Evolutionary conservation across 2,329 filamentous ascomycete species (phyloP).

Genomic region (Leptographium lundbergii): DNA sequence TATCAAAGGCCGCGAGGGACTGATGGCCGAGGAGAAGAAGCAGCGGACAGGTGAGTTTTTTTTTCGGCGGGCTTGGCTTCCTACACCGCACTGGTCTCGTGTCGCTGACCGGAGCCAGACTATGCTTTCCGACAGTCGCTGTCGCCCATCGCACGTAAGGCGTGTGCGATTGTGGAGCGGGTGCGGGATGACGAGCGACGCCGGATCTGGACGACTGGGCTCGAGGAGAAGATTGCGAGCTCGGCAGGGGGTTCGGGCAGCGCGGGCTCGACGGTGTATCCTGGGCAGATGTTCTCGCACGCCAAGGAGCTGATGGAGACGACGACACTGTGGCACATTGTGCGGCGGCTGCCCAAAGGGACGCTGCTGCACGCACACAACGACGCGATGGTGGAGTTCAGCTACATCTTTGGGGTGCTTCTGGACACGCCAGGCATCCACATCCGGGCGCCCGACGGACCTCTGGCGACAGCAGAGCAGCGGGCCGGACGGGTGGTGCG

Average conservation of each 20-base stretch:
- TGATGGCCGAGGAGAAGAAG: slow-evolving; percentile 71
- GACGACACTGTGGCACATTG: slow-evolving; percentile 75
- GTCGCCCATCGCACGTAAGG: slow-evolving; percentile 65
- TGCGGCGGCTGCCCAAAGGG: slow-evolving; percentile 81
- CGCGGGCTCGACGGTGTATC: slow-evolving; percentile 39
- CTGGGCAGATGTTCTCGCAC: slow-evolving; percentile 87
- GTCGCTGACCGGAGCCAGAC: slow-evolving; percentile 32
- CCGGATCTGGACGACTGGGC: slow-evolving; percentile 62
- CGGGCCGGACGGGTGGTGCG: slow-evolving; percentile 33
- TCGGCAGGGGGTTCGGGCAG: slow-evolving; percentile 14
- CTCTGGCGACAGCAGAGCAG: slow-evolving; percentile 40
- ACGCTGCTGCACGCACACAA: slow-evolving; percentile 75
- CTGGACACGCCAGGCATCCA: slow-evolving; percentile 63
- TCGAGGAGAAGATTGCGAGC: slow-evolving; percentile 57
- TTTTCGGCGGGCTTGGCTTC: background rate
- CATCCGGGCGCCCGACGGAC: slow-evolving; percentile 43
- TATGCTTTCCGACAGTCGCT: slow-evolving; percentile 59
- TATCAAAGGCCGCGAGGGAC: slow-evolving; percentile 56
- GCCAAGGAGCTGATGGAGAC: slow-evolving; percentile 77
- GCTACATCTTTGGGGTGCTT: slow-evolving; percentile 62
- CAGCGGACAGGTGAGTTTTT: slow-evolving; percentile 57
- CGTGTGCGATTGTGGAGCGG: slow-evolving; percentile 65
- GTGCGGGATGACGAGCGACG: slow-evolving; percentile 68
- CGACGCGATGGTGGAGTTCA: slow-evolving; percentile 82
- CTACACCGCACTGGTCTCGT: slow-evolving; percentile 14